A percentile compares a stretch with the other conserved stretches of the same genome.
Evolutionary conservation across 225 moss, liverwort and hornwort species (phyloP).

Genomic region (Pleurozium schreberi): DNA sequence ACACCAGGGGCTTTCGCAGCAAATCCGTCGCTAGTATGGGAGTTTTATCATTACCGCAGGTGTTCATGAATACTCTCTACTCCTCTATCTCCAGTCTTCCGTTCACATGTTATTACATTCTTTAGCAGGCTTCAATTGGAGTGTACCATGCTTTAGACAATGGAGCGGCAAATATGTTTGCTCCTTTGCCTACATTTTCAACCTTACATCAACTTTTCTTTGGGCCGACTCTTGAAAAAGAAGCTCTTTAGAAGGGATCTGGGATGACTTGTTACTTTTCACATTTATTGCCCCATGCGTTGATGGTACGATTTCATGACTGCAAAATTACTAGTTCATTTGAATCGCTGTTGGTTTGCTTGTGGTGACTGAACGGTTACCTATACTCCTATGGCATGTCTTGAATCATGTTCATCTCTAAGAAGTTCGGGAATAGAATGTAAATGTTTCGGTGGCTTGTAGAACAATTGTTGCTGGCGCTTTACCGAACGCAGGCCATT

Average conservation of each 20-base stretch:
- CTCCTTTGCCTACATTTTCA: background rate
- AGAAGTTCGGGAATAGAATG: background rate
- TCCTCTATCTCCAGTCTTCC: background rate
- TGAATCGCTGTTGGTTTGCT: background rate
- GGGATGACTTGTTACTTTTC: background rate
- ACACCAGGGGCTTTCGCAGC: slow-evolving; percentile 75
- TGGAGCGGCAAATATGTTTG: background rate
- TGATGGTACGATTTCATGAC: background rate
- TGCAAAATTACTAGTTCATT: background rate
- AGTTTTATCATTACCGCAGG: slow-evolving; percentile 97
- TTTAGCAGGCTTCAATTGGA: background rate
- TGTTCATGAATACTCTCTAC: background rate
- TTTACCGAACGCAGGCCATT: slow-evolving; percentile 64
- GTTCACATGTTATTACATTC: background rate
- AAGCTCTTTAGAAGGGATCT: background rate
- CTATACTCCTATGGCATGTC: background rate
- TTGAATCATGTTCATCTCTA: background rate
- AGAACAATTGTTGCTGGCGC: slow-evolving; percentile 63
- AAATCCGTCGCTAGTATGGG: slow-evolving; percentile 89
- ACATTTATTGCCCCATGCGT: background rate
- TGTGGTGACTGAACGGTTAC: background rate
- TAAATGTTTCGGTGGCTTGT: background rate
- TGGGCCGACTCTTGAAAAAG: background rate
- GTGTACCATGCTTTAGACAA: background rate
- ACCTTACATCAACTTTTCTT: background rate